phyloP scores from a whole-genome alignment of 176 grass and related monocot genomes.

The Guadua angustifolia region DNA sequence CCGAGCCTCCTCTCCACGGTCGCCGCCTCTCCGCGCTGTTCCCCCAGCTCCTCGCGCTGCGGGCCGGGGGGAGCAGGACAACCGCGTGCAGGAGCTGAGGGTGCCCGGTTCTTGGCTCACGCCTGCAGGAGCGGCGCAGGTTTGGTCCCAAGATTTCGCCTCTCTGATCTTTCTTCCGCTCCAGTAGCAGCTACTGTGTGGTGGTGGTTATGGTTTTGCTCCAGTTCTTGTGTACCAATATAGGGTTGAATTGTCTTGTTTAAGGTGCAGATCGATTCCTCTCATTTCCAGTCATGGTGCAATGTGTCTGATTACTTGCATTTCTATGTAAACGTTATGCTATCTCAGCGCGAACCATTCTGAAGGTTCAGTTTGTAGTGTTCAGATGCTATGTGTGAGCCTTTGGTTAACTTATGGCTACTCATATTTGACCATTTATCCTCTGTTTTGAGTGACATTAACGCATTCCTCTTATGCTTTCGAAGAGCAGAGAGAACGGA shows the following conservation, averaged over 20 bases:
- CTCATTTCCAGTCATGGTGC: background rate
- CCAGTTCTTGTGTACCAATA: background rate
- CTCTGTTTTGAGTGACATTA: background rate
- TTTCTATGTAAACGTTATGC: background rate
- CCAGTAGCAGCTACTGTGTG: background rate
- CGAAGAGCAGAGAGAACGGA: background rate
- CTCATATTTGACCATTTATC: background rate
- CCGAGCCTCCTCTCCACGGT: background rate
- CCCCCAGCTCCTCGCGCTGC: constrained; percentile 1
- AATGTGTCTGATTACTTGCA: background rate
- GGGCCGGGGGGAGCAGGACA: constrained; percentile 24
- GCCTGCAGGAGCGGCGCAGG: constrained; percentile 59
- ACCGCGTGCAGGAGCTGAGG: constrained; percentile 71
- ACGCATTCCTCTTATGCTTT: background rate
- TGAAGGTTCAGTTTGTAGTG: background rate
- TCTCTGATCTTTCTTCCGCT: background rate
- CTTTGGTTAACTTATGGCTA: background rate
- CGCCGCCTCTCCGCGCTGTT: background rate
- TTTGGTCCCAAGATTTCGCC: constrained; percentile 25
- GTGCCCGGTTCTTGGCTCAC: constrained; percentile 68
- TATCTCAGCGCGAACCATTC: background rate
- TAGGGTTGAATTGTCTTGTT: background rate
- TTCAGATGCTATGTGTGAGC: background rate
- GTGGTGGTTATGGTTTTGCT: background rate
- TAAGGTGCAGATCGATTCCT: background rate